A percentile compares a stretch with the other conserved stretches of the same genome.
phyloP scores from a whole-genome alignment of 176 grass and related monocot species.

The Thalia dealbata region DNA sequence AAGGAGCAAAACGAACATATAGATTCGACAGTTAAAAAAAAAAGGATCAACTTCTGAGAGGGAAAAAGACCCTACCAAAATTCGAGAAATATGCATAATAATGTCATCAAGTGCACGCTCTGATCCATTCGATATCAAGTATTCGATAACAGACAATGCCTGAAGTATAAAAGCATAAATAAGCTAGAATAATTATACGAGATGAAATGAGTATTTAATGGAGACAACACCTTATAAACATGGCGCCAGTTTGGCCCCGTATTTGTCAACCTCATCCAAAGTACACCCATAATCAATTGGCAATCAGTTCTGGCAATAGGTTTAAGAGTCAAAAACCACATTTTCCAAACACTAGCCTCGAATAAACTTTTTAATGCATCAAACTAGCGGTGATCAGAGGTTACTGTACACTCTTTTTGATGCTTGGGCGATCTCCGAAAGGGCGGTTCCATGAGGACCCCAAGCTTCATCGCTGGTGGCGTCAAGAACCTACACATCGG shows the following conservation, averaged over 20 bases:
- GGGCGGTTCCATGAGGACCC: conserved; percentile 79
- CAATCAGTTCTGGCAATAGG: conserved; percentile 50
- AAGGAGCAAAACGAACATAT: conserved; percentile 8
- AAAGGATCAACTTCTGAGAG: neutral
- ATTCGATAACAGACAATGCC: conserved; percentile 90
- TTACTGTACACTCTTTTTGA: conserved; percentile 74
- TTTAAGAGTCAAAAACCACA: neutral
- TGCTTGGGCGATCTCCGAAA: conserved; percentile 58
- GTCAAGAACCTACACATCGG: conserved; percentile 61
- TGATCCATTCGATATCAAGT: conserved; percentile 94
- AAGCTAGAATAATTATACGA: neutral
- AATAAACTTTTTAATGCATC: neutral
- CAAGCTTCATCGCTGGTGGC: conserved; percentile 91
- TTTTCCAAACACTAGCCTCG: neutral
- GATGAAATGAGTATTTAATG: neutral
- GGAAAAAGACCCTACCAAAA: conserved; percentile 36
- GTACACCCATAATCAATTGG: conserved; percentile 93
- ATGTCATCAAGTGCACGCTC: conserved; percentile 91
- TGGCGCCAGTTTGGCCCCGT: conserved; percentile 77
- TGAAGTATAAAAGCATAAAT: conserved; percentile 12
- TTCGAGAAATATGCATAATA: conserved; percentile 68
- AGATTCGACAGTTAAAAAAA: neutral
- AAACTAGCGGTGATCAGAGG: neutral
- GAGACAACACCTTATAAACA: conserved; percentile 59
- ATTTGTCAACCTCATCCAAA: conserved; percentile 74